Base-by-base conservation (phyloP, 139 green algal species). In the Chlamydomonas applanata region DNA sequence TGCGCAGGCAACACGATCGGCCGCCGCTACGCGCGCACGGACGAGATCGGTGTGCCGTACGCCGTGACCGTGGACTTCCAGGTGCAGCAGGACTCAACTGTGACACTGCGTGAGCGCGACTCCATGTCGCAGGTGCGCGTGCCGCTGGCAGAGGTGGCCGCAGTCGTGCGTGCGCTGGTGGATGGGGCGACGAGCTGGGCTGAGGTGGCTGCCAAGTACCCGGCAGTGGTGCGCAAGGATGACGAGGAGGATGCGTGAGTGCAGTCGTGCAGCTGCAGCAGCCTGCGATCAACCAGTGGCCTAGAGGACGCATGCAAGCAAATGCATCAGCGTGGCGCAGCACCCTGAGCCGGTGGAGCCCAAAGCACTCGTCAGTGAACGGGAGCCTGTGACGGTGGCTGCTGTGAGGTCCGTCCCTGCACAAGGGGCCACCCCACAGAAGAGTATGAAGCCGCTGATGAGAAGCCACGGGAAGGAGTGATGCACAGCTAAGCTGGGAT, bases 21-120 rank as follows among this genome's bases (percentile, higher is more conserved):
- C 73, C 97, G 96, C 88, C 84, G 91, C 29, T 98, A 98, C 80
- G 92, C 94, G 22, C 88, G 94, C 45, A 98, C 93, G 34, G 94
- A 98, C 71, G 94, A 97, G 86, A 86, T 98, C 30, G 94, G 94
- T 19, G 90, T 97, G 46, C 96, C 96, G 0, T 99, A 97, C 81
- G 96, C 93, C 1, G 78, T 99, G 61, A 99, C 96, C 2, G 90
- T 99, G 0, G 95, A 99, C 85, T 92, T 87, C 75, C 49, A 89
- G 20, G 93, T 91, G 0, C 46, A 97, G 24, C 69, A 91, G 17
- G 82, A 97, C 65, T 75, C 68, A 69, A 97, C 91, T 2, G 95
- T 96, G 17, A 99, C 96, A 19, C 59, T 99, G 65, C 86, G 96
- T 16, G 96, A 99, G 82, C 83, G 96, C 4, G 96, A 99, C 83